Conservation (phyloP, 139 green algal species). For the Picochlorum costavermella region DNA sequence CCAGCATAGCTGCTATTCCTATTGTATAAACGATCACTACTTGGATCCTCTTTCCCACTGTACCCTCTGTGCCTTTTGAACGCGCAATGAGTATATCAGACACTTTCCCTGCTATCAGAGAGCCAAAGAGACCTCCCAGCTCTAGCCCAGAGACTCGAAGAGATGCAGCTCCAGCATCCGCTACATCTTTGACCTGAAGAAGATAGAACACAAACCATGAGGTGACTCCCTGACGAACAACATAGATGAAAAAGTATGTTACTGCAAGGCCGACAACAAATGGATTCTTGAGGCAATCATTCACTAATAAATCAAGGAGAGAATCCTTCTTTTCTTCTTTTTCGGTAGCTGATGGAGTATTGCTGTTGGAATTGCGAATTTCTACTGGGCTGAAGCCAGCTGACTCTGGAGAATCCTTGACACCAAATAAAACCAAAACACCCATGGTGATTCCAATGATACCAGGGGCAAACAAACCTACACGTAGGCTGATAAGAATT, state of each 20-base stretch:
- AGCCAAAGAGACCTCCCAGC: constrained; percentile 87
- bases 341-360: not conserved
- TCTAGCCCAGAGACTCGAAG: constrained; percentile 88
- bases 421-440: constrained; percentile 61
- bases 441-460: constrained; percentile 72
- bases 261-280: constrained; percentile 93
- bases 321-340: constrained; percentile 21
- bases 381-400: constrained; percentile 71
- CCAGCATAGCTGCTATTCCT: constrained; percentile 65
- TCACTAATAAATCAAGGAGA: constrained; percentile 61
- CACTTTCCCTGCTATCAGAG: constrained; percentile 74
- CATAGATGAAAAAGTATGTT: constrained; percentile 93
- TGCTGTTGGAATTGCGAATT: constrained; percentile 3
- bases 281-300: constrained; percentile 73
- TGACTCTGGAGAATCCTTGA: constrained; percentile 73
- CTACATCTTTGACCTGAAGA: constrained; percentile 72
- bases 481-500: not conserved
- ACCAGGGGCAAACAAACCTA: constrained; percentile 75
- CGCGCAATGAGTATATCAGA: constrained; percentile 63
- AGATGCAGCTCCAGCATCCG: constrained; percentile 64
- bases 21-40: constrained; percentile 90
- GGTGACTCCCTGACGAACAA: constrained; percentile 86
- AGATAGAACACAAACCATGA: constrained; percentile 96
- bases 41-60: constrained; percentile 86
- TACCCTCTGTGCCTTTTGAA: constrained; percentile 39